A percentile compares a stretch with the other conserved stretches of the same genome.
Conservation (phyloP, 441 rosid species). For the Isatis lusitanica region DNA sequence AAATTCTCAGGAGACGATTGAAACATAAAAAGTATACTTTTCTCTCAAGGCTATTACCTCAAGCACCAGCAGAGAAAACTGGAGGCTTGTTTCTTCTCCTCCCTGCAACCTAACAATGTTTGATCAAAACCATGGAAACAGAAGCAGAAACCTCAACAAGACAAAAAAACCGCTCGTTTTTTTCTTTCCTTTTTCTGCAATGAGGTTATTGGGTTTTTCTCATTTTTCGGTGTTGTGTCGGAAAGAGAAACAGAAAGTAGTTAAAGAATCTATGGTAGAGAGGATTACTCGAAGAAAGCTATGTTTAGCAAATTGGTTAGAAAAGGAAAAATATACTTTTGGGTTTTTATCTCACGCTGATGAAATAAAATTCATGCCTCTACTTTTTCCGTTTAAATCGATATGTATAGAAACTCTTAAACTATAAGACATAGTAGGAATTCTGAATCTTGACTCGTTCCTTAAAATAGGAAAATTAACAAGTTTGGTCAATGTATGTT, state of each 20-base stretch:
- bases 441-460: background rate
- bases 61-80: slow-evolving; percentile 30
- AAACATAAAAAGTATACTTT: background rate
- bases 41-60: slow-evolving; percentile 10
- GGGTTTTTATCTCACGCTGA: background rate
- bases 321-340: background rate
- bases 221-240: slow-evolving; percentile 21
- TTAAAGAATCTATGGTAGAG: slow-evolving; percentile 24
- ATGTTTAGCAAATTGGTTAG: slow-evolving; percentile 26
- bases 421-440: background rate
- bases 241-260: slow-evolving; percentile 36
- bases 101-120: slow-evolving; percentile 21
- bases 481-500: slow-evolving; percentile 24
- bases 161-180: slow-evolving; percentile 6
- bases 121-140: slow-evolving; percentile 36
- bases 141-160: slow-evolving; percentile 13
- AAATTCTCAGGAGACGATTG: background rate
- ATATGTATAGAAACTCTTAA: background rate
- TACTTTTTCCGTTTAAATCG: background rate
- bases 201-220: slow-evolving; percentile 14
- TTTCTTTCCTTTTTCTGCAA: background rate
- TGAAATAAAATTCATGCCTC: background rate
- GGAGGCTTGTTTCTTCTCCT: slow-evolving; percentile 34
- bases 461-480: slow-evolving; percentile 21
- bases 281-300: slow-evolving; percentile 31